Conservation (phyloP, 2,329 filamentous ascomycete genomes). For the Pseudogymnoascus sp. region DNA sequence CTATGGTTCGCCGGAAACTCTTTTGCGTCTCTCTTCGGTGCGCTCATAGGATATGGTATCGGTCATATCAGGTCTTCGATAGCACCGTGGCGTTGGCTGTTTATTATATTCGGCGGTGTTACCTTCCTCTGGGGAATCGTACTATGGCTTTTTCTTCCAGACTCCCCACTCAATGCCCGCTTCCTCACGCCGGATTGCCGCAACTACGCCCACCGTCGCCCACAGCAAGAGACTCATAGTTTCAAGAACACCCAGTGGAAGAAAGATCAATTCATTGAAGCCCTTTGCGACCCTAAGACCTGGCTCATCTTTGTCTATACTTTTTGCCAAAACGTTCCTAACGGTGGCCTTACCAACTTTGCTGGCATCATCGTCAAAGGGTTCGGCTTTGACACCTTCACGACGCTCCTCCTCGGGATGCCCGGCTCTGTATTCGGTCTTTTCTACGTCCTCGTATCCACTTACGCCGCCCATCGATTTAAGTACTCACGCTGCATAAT, state of each 20-base stretch:
- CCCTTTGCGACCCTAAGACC: constrained; percentile 29
- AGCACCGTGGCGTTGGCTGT: constrained; percentile 22
- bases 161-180: constrained; percentile 38
- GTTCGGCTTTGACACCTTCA: no score
- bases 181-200: constrained; percentile 25
- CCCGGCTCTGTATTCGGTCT: no score
- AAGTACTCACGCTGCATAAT: no score
- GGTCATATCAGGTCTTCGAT: constrained; percentile 16
- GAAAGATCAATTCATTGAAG: constrained; percentile 25
- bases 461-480: no score
- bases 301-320: constrained; percentile 23
- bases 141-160: constrained; percentile 40
- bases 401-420: no score
- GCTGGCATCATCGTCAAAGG: background rate
- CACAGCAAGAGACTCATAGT: no score
- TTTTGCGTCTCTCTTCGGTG: constrained; percentile 17
- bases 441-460: no score
- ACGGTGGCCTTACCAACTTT: constrained; percentile 33
- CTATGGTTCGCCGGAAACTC: constrained; percentile 24
- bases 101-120: constrained; percentile 22
- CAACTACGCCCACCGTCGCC: no score
- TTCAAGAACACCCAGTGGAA: constrained; percentile 20
- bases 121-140: constrained; percentile 28
- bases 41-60: constrained; percentile 10
- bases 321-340: constrained; percentile 31